phyloP scores from a whole-genome alignment of 1,284 basidiomycete species.

The Malassezia cuniculi region DNA sequence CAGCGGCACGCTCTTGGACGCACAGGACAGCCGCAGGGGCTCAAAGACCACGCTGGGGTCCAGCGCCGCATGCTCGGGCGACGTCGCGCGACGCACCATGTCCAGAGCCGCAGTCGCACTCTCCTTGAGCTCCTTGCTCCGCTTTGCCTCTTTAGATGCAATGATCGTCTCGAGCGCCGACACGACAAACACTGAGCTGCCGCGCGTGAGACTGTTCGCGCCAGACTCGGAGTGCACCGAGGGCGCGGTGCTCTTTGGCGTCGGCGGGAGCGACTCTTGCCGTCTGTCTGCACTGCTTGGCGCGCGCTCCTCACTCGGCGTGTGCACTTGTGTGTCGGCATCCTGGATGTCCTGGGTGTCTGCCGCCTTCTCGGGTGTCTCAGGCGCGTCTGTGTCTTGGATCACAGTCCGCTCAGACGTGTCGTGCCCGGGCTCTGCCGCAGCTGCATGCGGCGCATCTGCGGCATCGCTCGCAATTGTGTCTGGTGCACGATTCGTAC shows the following conservation, averaged over 20 bases:
- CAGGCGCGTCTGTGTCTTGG: no score
- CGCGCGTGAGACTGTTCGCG: constrained; percentile 27
- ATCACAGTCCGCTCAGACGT: no score
- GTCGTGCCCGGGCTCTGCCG: no score
- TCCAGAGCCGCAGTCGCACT: constrained; percentile 31
- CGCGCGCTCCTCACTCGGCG: no score
- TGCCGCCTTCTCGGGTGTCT: no score
- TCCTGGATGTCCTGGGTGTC: no score
- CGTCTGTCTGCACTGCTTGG: no score
- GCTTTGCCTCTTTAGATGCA: constrained; percentile 33
- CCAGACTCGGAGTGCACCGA: constrained; percentile 26
- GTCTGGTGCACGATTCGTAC: no score
- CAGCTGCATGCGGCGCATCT: no score
- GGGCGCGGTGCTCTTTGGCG: constrained; percentile 17
- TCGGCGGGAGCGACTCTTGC: no score
- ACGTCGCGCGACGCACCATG: constrained; percentile 34
- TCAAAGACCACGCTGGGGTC: constrained; percentile 43
- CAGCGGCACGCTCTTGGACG: constrained; percentile 30
- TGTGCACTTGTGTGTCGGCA: no score
- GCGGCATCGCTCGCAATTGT: no score
- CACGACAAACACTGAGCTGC: constrained; percentile 39
- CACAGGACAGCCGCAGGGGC: constrained; percentile 38
- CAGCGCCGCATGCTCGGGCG: constrained; percentile 19
- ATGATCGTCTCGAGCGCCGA: constrained; percentile 37
- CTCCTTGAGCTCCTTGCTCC: constrained; percentile 35